A percentile compares a stretch with the other conserved stretches of the same genome.
Evolutionary conservation across 768 basidiomycete genomes (phyloP).

Genomic region (Leccinum subtestaceum): DNA sequence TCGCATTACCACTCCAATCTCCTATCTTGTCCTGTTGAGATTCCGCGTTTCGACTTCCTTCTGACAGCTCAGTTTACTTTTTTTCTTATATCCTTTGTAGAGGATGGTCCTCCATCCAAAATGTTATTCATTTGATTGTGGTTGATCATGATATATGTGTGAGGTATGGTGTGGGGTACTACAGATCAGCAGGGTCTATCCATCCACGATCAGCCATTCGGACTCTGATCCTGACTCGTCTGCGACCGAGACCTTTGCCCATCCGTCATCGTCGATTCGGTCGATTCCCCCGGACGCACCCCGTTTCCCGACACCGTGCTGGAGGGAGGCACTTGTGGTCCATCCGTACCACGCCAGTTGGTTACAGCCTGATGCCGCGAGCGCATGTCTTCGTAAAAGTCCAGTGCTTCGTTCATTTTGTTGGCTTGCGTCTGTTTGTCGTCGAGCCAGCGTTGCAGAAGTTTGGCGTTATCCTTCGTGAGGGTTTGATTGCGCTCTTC

Average conservation of each 20-base stretch:
- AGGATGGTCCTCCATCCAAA: constrained; percentile 30
- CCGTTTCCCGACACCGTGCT: constrained; percentile 42
- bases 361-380: constrained; percentile 63
- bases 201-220: constrained; percentile 85
- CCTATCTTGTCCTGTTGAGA: constrained; percentile 26
- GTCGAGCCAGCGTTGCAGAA: constrained; percentile 96
- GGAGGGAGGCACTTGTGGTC: constrained; percentile 35
- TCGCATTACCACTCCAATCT: constrained; percentile 14
- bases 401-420: constrained; percentile 91
- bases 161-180: constrained; percentile 26
- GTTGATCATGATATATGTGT: constrained; percentile 1
- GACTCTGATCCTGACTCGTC: constrained; percentile 77
- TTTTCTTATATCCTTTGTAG: constrained; percentile 31
- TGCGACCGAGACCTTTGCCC: constrained; percentile 67
- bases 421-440: constrained; percentile 91
- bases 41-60: constrained; percentile 24
- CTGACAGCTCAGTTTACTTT: constrained; percentile 19
- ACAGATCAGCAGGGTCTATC: constrained; percentile 25
- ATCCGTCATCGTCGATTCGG: constrained; percentile 50
- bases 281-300: constrained; percentile 40
- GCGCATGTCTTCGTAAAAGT: constrained; percentile 86
- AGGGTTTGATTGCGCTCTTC: constrained; percentile 85
- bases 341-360: constrained; percentile 50
- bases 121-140: constrained; percentile 21
- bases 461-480: constrained; percentile 88